phyloP scores from a whole-genome alignment of 345 rosid genomes.

The Zanthoxylum bungeanum region DNA sequence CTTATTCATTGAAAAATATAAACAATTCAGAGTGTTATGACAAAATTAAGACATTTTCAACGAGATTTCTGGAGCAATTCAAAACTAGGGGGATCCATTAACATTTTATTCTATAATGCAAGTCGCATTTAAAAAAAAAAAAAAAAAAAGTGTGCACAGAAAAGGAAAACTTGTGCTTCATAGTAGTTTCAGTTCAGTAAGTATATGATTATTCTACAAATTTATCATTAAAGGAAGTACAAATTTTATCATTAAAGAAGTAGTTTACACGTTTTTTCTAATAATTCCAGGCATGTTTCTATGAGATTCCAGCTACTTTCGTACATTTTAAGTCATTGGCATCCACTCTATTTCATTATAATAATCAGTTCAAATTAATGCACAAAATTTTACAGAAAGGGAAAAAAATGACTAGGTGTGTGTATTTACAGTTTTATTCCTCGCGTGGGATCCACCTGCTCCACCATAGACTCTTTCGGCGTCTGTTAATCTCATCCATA shows the following conservation, averaged over 20 bases:
- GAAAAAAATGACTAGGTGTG: not conserved
- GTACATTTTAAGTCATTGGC: slow-evolving; percentile 15
- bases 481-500: slow-evolving; percentile 69
- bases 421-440: slow-evolving; percentile 49
- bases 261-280: slow-evolving; percentile 21
- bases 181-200: slow-evolving; percentile 16
- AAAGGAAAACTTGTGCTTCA: slow-evolving; percentile 17
- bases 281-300: slow-evolving; percentile 29
- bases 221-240: slow-evolving; percentile 1
- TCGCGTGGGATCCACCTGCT: slow-evolving; percentile 94
- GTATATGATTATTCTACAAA: not conserved
- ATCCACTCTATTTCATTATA: slow-evolving; percentile 7
- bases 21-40: not conserved
- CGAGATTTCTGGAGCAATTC: not conserved
- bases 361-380: slow-evolving; percentile 5
- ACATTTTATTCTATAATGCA: not conserved
- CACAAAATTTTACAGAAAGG: slow-evolving; percentile 28
- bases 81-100: not conserved
- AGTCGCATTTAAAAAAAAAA: no score
- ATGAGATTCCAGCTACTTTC: slow-evolving; percentile 25
- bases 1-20: not conserved
- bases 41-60: not conserved
- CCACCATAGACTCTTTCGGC: slow-evolving; percentile 89
- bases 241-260: slow-evolving; percentile 5
- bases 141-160: no score